Evolutionary conservation across 257 asterid species (phyloP).

Genomic region (Gardenia jasminoides): DNA sequence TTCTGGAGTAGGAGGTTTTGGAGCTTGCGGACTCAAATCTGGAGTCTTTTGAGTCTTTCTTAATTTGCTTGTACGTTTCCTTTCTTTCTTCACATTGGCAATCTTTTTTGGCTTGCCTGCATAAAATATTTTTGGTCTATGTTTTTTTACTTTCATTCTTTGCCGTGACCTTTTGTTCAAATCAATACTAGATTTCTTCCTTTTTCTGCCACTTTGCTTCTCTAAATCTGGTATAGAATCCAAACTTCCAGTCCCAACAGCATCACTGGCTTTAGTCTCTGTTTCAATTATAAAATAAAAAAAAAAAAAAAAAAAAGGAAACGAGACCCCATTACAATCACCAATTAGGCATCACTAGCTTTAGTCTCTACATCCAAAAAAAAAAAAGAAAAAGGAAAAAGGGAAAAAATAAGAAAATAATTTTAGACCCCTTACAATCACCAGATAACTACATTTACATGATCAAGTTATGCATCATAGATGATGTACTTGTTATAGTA

Average conservation of each 20-base stretch:
- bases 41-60: conserved; percentile 1
- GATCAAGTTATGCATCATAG: no score
- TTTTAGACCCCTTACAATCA: no score
- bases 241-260: not conserved
- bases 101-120: conserved; percentile 25
- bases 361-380: no score
- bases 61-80: not conserved
- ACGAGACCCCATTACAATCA: not conserved
- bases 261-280: not conserved
- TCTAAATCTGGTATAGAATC: conserved; percentile 1
- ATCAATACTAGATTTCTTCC: conserved; percentile 1
- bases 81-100: not conserved
- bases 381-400: no score
- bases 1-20: conserved; percentile 26
- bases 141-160: conserved; percentile 28
- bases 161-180: conserved; percentile 11
- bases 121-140: conserved; percentile 46
- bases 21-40: conserved; percentile 24
- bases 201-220: conserved; percentile 9
- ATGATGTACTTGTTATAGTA: no score
- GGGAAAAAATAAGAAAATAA: no score
- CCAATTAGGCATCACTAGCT: no score
- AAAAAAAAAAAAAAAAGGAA: no score
- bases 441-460: no score
- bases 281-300: not conserved